Conservation (phyloP, 768 basidiomycete genomes). For the Asterophora lycoperdoides region DNA sequence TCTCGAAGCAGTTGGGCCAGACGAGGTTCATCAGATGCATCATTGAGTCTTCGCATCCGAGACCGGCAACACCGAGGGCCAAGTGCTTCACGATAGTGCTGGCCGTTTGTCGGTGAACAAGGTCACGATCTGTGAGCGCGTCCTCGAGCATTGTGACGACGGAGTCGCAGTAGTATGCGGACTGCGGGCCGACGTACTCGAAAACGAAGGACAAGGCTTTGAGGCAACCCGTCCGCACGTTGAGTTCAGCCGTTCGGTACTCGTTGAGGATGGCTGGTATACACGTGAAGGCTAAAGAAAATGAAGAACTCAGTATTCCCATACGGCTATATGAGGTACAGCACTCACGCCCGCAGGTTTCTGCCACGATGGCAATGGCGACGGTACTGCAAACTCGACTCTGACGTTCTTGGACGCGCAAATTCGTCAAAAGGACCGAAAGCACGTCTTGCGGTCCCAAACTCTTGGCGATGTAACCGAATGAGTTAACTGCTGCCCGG, state of each 20-base stretch:
- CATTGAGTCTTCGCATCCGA: conserved; percentile 98
- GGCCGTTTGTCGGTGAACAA: conserved; percentile 97
- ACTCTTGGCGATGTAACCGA: conserved; percentile 99
- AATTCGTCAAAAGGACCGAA: conserved; percentile 90
- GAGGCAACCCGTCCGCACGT: conserved; percentile 97
- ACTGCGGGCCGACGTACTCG: conserved; percentile 97
- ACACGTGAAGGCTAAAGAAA: conserved; percentile 80
- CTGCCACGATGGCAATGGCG: conserved; percentile 93
- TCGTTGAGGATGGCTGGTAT: conserved; percentile 99
- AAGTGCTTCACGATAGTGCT: conserved; percentile 98
- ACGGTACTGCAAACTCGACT: conserved; percentile 98
- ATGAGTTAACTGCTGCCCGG: conserved; percentile 98
- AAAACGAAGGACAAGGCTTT: conserved; percentile 99
- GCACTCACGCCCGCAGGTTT: conserved; percentile 77
- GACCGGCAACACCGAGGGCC: conserved; percentile 92
- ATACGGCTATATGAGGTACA: not conserved
- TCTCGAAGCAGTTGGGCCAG: conserved; percentile 99
- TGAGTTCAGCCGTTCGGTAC: conserved; percentile 96
- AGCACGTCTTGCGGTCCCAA: conserved; percentile 98
- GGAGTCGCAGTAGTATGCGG: conserved; percentile 94
- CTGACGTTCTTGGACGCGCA: conserved; percentile 98
- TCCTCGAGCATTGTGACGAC: conserved; percentile 98
- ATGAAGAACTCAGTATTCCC: conserved; percentile 3
- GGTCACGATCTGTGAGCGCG: conserved; percentile 95
- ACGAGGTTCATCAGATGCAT: conserved; percentile 96